Conservation (phyloP, 75 land plant species). For the Selaginella moellendorffii region DNA sequence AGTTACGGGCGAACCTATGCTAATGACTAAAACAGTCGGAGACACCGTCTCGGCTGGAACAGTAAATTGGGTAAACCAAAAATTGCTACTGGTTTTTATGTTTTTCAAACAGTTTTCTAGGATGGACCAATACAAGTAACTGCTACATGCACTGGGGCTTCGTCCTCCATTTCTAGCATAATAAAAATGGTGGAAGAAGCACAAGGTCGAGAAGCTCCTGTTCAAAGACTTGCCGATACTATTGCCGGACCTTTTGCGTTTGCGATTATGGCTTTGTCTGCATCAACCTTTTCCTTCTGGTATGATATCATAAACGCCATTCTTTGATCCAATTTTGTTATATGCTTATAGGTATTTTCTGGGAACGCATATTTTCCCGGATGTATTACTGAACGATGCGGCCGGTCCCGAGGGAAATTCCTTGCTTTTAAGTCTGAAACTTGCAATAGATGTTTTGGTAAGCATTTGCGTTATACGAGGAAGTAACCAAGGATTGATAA, state of each 20-base stretch:
- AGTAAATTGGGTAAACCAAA: conserved; percentile 76
- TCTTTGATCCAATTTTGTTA: no score
- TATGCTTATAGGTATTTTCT: conserved; percentile 43
- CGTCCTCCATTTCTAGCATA: conserved; percentile 66
- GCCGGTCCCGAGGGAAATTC: conserved; percentile 74
- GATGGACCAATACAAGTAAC: conserved; percentile 84
- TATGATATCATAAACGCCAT: no score
- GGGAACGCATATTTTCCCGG: conserved; percentile 65
- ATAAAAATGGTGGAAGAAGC: conserved; percentile 92
- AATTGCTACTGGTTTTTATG: no score
- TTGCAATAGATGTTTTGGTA: conserved; percentile 85
- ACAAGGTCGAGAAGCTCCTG: conserved; percentile 90
- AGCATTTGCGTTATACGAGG: conserved; percentile 17
- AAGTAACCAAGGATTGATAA: no score
- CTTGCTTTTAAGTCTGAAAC: conserved; percentile 81
- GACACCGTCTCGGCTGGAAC: conserved; percentile 79
- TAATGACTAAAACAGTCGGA: conserved; percentile 64
- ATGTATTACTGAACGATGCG: conserved; percentile 67
- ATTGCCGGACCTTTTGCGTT: conserved; percentile 98
- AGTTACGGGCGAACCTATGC: conserved; percentile 96
- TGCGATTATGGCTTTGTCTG: conserved; percentile 78
- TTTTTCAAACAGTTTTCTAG: conserved; percentile 31
- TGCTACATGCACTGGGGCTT: conserved; percentile 61
- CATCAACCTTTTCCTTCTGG: conserved; percentile 86
- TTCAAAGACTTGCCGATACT: conserved; percentile 88